phyloP scores from a whole-genome alignment of 441 rosid species.

The Erysimum pusillum region DNA sequence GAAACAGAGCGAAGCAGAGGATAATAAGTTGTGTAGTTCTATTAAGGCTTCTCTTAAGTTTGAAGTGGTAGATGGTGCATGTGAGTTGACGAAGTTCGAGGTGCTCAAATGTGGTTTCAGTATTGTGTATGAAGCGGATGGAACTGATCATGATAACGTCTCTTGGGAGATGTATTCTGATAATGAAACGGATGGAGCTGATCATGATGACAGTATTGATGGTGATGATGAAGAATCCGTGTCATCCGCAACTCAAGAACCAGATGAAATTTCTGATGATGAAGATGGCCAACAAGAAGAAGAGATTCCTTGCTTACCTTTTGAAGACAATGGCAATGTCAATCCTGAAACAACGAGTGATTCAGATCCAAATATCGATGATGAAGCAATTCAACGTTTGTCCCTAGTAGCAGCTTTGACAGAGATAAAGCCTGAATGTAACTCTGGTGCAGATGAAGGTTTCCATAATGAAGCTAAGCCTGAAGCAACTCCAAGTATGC shows the following conservation, averaged over 20 bases:
- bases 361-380: background rate
- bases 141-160: constrained; percentile 8
- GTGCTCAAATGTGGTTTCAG: constrained; percentile 22
- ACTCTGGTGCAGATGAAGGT: background rate
- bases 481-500: background rate
- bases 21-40: background rate
- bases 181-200: background rate
- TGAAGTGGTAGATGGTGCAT: background rate
- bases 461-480: no score
- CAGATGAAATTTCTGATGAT: no score
- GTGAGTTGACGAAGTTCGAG: background rate
- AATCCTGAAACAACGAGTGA: background rate
- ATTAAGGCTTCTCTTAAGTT: background rate
- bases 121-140: background rate
- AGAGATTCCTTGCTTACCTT: background rate
- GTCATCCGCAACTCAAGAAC: background rate
- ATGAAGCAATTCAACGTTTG: background rate
- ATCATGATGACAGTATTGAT: background rate
- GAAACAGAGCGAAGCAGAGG: constrained; percentile 17
- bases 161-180: background rate
- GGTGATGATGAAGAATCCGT: background rate
- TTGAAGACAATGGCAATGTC: background rate
- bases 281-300: no score
- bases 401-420: background rate
- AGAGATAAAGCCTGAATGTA: background rate